Percentiles rank a stretch among this genome's conserved stretches.
These are phyloP conservation scores for Malus hybrid DNA, from an alignment of 331 rosid genomes.

Conservation along the genomic window DNA sequence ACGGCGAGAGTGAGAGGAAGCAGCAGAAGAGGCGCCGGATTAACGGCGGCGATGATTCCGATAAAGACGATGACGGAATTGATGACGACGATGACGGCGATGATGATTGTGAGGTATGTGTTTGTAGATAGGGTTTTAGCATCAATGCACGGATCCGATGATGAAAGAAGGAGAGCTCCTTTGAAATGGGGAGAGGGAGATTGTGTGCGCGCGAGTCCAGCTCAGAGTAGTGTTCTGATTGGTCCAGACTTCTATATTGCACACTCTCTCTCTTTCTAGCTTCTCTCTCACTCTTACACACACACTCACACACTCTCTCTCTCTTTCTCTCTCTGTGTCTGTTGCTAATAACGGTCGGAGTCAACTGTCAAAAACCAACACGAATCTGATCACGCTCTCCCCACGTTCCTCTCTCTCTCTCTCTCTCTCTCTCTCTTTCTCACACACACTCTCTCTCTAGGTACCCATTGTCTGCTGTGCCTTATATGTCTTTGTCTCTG, in stretches of 20 bases:
- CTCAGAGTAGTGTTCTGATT: conserved; percentile 45
- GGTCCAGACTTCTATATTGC: conserved; percentile 52
- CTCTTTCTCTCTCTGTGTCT: not conserved
- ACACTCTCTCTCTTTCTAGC: conserved; percentile 49
- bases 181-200: not conserved
- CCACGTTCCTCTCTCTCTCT: conserved; percentile 36
- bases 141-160: conserved; percentile 5
- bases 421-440: not conserved
- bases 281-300: conserved; percentile 13
- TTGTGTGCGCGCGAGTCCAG: conserved; percentile 31
- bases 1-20: conserved; percentile 24
- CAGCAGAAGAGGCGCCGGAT: conserved; percentile 42
- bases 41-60: conserved; percentile 24
- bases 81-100: conserved; percentile 24
- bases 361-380: conserved; percentile 67
- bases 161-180: not conserved
- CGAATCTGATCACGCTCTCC: conserved; percentile 59
- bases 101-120: conserved; percentile 47
- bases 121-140: not conserved
- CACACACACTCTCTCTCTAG: conserved; percentile 20
- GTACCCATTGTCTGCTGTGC: conserved; percentile 39
- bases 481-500: conserved; percentile 61
- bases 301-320: not conserved
- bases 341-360: conserved; percentile 44
- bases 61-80: conserved; percentile 26